Percentiles rank a stretch among this genome's conserved stretches.
Conservation (phyloP, 352 stramenopile genomes). For the Pythium sp. region DNA sequence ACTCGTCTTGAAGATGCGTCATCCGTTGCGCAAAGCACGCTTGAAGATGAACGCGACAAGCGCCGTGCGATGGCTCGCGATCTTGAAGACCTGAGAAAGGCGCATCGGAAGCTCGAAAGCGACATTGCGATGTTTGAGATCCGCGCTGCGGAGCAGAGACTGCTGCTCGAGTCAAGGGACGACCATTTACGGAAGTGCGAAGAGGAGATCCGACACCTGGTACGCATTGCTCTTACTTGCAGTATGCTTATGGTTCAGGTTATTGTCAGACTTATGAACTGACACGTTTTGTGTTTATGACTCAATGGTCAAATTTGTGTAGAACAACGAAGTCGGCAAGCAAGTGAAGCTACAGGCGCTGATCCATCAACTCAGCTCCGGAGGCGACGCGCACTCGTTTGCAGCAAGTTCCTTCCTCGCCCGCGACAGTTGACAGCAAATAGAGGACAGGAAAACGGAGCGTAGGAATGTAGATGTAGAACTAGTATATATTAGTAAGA, state of each 20-base stretch:
- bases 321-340: constrained; percentile 78
- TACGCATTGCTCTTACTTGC: constrained; percentile 22
- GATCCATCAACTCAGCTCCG: constrained; percentile 82
- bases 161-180: constrained; percentile 58
- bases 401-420: constrained; percentile 51
- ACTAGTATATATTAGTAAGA: constrained; percentile 30
- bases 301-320: constrained; percentile 1
- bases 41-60: constrained; percentile 70
- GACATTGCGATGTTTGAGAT: constrained; percentile 65
- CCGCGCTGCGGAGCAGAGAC: constrained; percentile 51
- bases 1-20: constrained; percentile 49
- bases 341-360: constrained; percentile 79
- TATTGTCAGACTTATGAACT: not conserved
- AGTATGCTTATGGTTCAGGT: not conserved
- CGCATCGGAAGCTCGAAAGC: constrained; percentile 61
- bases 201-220: constrained; percentile 67
- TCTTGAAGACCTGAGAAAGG: constrained; percentile 64
- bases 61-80: constrained; percentile 39
- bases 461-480: constrained; percentile 6
- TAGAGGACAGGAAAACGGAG: not conserved
- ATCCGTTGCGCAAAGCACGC: constrained; percentile 35
- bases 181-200: constrained; percentile 62
- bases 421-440: constrained; percentile 39
- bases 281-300: not conserved
- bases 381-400: constrained; percentile 44